Conservation (phyloP, 345 rosid species). For the Sisymbrium irio region DNA sequence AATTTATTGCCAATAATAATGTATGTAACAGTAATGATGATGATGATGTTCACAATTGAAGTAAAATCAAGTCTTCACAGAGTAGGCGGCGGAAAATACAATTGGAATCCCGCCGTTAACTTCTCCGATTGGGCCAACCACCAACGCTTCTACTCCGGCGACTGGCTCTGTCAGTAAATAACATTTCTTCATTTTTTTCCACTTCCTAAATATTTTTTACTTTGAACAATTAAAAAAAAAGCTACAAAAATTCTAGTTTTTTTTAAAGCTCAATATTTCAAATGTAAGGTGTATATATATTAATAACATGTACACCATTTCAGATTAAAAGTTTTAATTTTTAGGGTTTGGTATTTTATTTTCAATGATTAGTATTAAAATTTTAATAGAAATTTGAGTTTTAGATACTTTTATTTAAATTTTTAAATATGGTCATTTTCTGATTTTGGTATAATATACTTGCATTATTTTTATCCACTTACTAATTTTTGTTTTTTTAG, state of each 20-base stretch:
- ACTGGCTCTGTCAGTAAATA: slow-evolving; percentile 54
- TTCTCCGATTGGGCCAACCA: slow-evolving; percentile 50
- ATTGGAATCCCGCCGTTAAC: slow-evolving; percentile 49
- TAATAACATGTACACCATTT: no score
- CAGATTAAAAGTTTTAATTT: neutral
- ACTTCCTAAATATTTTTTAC: neutral
- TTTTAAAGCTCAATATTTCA: neutral
- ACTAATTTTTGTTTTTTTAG: no score
- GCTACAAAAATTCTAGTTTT: neutral
- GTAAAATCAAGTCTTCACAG: slow-evolving; percentile 47
- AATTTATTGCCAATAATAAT: neutral
- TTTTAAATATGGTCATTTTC: neutral
- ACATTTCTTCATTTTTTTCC: neutral
- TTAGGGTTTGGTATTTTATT: neutral
- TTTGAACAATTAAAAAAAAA: neutral
- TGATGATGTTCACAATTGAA: neutral
- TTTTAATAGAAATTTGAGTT: neutral
- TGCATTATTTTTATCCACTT: neutral
- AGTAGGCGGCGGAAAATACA: slow-evolving; percentile 55
- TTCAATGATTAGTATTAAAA: neutral
- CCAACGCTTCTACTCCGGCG: slow-evolving; percentile 48
- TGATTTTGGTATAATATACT: neutral
- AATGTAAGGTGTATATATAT: neutral
- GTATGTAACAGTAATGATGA: neutral
- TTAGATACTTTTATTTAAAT: neutral